Evolutionary conservation across 768 basidiomycete species (phyloP).

Genomic region (Sporobolomyces phaffii): DNA sequence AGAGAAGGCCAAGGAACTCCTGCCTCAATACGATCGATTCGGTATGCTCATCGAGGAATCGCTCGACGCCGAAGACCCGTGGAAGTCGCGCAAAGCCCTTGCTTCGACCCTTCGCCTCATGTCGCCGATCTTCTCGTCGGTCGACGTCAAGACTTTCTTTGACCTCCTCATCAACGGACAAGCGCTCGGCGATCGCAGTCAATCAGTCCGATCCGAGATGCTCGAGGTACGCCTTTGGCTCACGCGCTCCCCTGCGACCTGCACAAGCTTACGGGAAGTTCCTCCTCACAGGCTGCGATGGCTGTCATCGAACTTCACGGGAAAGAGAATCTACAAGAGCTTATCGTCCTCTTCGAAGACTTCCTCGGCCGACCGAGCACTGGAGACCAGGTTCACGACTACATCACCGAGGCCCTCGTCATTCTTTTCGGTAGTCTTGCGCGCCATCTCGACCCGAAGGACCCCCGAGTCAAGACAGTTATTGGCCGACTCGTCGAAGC

Average conservation of each 20-base stretch:
- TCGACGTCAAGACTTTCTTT: conserved; percentile 67
- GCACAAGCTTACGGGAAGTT: no score
- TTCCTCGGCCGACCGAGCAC: conserved; percentile 54
- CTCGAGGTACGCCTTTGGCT: conserved; percentile 50
- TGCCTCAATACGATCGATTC: conserved; percentile 84
- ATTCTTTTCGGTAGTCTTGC: conserved; percentile 91
- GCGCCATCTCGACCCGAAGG: conserved; percentile 70
- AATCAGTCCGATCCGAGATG: conserved; percentile 79
- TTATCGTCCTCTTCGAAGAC: conserved; percentile 75
- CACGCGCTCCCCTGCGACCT: no score
- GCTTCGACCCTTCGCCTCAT: conserved; percentile 63
- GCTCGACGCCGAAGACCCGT: conserved; percentile 73
- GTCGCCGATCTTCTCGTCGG: conserved; percentile 60
- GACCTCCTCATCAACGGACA: conserved; percentile 75
- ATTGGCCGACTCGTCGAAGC: conserved; percentile 81
- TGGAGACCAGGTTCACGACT: conserved; percentile 60
- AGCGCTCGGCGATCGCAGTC: conserved; percentile 75
- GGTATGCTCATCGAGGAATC: conserved; percentile 88
- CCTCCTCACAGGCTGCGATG: conserved; percentile 72
- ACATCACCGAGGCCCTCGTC: conserved; percentile 88
- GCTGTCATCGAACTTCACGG: conserved; percentile 79
- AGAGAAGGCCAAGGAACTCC: conserved; percentile 80
- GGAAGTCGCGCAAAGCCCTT: conserved; percentile 71
- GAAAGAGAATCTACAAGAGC: conserved; percentile 59
- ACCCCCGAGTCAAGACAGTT: conserved; percentile 69